Evolutionary conservation across 148 eudicot species (phyloP), one percentile per base, ranked within the genome.

Genomic region (Vaccinium vitisidaea): DNA sequence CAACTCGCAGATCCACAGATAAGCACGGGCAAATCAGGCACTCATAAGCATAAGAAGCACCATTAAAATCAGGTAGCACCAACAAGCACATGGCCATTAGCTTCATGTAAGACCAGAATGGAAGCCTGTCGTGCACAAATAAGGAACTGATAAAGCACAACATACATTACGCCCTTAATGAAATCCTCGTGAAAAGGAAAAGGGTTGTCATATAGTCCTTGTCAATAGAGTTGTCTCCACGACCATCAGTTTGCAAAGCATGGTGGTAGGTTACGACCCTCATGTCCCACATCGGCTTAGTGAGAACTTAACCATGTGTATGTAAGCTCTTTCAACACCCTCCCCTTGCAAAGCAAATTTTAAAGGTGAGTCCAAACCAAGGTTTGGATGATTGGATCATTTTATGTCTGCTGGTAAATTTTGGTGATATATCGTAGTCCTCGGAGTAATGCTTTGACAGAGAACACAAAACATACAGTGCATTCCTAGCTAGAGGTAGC

Each of bases 31-130:
- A 76, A 63, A 81, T 15, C 54, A 81, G 75, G 55, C 30, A 9
- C 3, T 39, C 83, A 4, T 65, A 81, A 65, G 49, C 83, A 65
- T 81, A 49, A 67, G 19, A 65, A n/a, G 83, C 83, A 65, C 83
- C 76, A 48, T 23, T 7, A 67, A 81, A 81, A 7, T 49, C 36
- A 27, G 83, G 75, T 65, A 48, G 75, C 75, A 65, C 83, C 58
- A 81, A 25, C 32, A 25, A 81, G 75, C 39, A 63, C n/a, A 25
- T 48, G 46, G 75, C 30, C 13, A 49, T 49, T 23, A 81, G 75
- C 74, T 81, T 81, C 52, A 81, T 23, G 83, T 23, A 81, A n/a
- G 75, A 58, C 75, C 83, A 81, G 46, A 81, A n/a, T 23, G 58
- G 75, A 32, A 65, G 75, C 83, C 83, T 81, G 75, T 23, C 43